Base-by-base conservation (phyloP, 2,329 filamentous ascomycete genomes). In the Neonectria coccinea region DNA sequence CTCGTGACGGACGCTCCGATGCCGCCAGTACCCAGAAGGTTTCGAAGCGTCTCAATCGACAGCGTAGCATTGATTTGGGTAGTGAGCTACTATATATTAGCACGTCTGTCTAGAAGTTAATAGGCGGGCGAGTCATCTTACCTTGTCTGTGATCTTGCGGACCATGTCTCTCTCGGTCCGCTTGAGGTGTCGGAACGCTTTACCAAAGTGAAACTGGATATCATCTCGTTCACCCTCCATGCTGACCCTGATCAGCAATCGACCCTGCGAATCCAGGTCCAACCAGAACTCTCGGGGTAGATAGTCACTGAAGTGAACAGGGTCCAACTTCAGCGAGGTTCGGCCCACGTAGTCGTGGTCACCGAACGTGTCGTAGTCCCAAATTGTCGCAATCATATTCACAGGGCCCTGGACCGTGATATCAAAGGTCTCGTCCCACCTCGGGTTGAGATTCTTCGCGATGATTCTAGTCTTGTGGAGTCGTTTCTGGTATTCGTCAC, bases 211-310 rank as follows among this genome's bases (percentile, higher is more conserved):
- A 79, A 99, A 99, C 74, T 97, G 93, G 63, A 99, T 99, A 76
- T 99, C 96, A 76, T 99, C 96, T 67, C 96, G 88, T 80, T 99
- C 96, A 56, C 96, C 96, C 81, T 99, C 96, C 96, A 99, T 99
- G 76, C 94, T 97, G 56, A 99, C 94, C 67, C 95, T 88, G 56
- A 99, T 87, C 62, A 99, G 81, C 33, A 99, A 80, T 55, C 95
- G 88, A 8, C 96, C 96, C 78, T 99, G 96, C 0, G 95, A 97
- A 77, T 99, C 96, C 51, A 99, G 87, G 76, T 98, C 95, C 18
- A 99, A 88, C 96, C 96, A 99, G 78, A 97, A 98, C 78, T 99
- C 96, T 67, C 94, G 89, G 16, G 96, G 96, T 70, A 98, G 84
- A 76, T 97, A 99, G 78, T 99, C 96, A 72, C 93, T 91, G 80